Base-by-base conservation (phyloP, 2,329 filamentous ascomycete genomes). In the Xylariaceae sp. region DNA sequence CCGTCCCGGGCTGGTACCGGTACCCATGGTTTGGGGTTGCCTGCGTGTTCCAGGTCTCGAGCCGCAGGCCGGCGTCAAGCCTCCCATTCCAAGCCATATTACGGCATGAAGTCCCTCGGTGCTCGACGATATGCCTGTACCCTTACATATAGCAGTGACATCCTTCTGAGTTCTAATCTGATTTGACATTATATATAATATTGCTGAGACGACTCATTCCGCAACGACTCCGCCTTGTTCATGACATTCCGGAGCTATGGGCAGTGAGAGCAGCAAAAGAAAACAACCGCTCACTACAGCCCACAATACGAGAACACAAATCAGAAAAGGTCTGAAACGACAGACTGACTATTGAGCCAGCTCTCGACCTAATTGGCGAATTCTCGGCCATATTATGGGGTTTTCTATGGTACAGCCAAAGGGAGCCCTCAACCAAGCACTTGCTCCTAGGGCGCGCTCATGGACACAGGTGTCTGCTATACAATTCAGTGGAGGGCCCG, bases 141-240 rank as follows among this genome's bases (percentile, higher is more conserved):
- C n/a, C n/a, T n/a, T n/a, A n/a, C n/a, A n/a, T n/a, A n/a, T n/a
- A n/a, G n/a, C n/a, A n/a, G n/a, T n/a, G n/a, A n/a, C n/a, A n/a
- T n/a, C n/a, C n/a, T n/a, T n/a, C n/a, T n/a, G n/a, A n/a, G 26
- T 26, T 26, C 26, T 26, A 8, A 26, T 26, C 8, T 26, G 26
- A 8, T 26, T 26, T 26, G 26, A 26, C 8, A 26, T 26, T 16
- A 13, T n/a, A 40, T 7, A 22, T 26, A n/a, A 42, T 13, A 42
- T 43, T 21, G 41, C 41, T 43, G 41, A 43, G 41, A 43, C 41
- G 41, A 26, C 15, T 43, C 41, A 43, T 43, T 43, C 41, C 41
- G 15, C 32, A 34, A 34, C 10, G 41, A 43, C 41, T 13, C 15
- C 40, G 21, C 9, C 21, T 26, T 22, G 18, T n/a, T 18, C 15